Conservation (phyloP, 495 filamentous ascomycete genomes). For the Xylaria cubensis region DNA sequence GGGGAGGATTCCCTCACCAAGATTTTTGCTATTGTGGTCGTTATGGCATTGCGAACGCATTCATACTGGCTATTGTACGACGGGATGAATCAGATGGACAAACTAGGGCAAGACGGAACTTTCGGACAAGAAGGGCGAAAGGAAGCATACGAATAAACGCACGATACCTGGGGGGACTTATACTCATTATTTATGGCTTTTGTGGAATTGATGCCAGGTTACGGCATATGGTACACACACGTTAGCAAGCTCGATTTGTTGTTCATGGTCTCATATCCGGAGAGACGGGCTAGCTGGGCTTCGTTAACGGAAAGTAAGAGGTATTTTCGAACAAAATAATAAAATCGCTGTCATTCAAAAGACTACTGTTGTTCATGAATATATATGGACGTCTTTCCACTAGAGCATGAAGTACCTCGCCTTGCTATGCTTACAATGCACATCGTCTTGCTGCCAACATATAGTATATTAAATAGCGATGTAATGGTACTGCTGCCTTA, state of each 20-base stretch:
- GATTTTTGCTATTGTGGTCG: constrained; percentile 1
- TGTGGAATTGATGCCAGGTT: not conserved
- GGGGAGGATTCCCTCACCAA: not conserved
- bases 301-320: not conserved
- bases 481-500: not conserved
- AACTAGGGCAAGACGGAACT: not conserved
- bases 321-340: constrained; percentile 14
- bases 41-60: constrained; percentile 4
- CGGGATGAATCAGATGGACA: not conserved
- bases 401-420: not conserved
- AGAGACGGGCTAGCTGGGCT: not conserved
- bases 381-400: not conserved
- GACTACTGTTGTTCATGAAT: not conserved
- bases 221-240: not conserved
- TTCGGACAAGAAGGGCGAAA: not conserved
- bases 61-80: constrained; percentile 4
- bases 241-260: not conserved
- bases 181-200: constrained; percentile 9
- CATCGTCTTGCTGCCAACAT: constrained; percentile 3
- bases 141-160: not conserved
- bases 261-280: not conserved
- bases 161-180: not conserved
- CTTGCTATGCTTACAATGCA: not conserved
- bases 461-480: not conserved
- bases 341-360: not conserved